phyloP scores from a whole-genome alignment of 2,329 filamentous ascomycete genomes.

The Emergomyces orientalis region DNA sequence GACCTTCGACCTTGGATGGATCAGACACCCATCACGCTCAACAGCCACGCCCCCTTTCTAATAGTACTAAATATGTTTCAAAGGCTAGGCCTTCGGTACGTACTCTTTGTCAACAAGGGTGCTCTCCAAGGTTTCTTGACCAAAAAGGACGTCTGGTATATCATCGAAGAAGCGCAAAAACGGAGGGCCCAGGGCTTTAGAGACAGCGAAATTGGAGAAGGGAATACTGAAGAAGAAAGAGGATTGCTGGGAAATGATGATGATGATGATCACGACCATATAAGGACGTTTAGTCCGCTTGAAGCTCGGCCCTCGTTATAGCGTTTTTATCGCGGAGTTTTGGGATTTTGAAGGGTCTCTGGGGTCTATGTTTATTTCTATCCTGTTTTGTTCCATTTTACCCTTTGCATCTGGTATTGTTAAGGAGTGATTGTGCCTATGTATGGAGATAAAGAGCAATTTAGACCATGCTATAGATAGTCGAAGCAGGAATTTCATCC shows the following conservation, averaged over 20 bases:
- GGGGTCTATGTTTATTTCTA: not conserved
- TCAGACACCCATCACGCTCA: constrained; percentile 88
- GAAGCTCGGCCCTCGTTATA: constrained; percentile 12
- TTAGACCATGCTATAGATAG: not conserved
- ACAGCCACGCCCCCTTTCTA: constrained; percentile 64
- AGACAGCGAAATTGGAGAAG: constrained; percentile 21
- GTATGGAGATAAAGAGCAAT: not conserved
- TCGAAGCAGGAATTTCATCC: not conserved
- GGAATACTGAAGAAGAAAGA: constrained; percentile 25
- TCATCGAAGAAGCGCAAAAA: constrained; percentile 66
- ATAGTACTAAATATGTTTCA: constrained; percentile 91
- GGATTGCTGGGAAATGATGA: constrained; percentile 30
- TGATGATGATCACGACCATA: constrained; percentile 9
- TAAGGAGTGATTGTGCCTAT: not conserved
- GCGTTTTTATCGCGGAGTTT: constrained; percentile 1
- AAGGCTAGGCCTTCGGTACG: constrained; percentile 81
- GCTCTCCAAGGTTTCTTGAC: constrained; percentile 76
- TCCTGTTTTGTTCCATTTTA: not conserved
- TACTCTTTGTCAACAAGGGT: constrained; percentile 77
- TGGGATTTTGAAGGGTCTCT: not conserved
- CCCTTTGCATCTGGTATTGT: not conserved
- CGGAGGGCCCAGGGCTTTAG: constrained; percentile 24
- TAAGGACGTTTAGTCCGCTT: constrained; percentile 10
- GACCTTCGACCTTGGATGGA: constrained; percentile 98
- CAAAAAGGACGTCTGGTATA: constrained; percentile 95